Percentiles rank a stretch among this genome's conserved stretches.
phyloP scores from a whole-genome alignment of 2,329 filamentous ascomycete species.

The Neophaeococcomyces mojaviensis region DNA sequence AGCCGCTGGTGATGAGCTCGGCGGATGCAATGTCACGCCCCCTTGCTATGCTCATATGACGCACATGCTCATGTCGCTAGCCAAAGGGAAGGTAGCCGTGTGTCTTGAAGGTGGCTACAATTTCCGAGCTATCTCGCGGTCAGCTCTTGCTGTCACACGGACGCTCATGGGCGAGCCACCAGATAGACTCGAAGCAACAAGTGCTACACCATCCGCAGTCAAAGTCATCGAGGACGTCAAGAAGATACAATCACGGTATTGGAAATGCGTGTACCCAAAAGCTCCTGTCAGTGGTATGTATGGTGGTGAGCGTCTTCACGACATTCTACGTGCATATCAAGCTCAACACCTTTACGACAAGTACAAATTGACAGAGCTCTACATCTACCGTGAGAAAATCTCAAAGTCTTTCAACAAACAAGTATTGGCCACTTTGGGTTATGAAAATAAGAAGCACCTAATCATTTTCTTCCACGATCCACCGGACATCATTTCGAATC shows the following conservation, averaged over 20 bases:
- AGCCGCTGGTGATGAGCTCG: slow-evolving; percentile 84
- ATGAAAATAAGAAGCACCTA: slow-evolving; percentile 59
- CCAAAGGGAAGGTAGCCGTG: slow-evolving; percentile 79
- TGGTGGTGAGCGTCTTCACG: slow-evolving; percentile 59
- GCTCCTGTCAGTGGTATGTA: slow-evolving; percentile 35
- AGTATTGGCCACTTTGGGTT: slow-evolving; percentile 65
- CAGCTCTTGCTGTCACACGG: slow-evolving; percentile 80
- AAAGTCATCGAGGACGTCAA: slow-evolving; percentile 52
- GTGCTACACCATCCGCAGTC: slow-evolving; percentile 46
- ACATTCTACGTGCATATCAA: slow-evolving; percentile 73
- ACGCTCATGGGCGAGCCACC: slow-evolving; percentile 96
- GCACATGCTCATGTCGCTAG: slow-evolving; percentile 95
- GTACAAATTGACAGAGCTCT: slow-evolving; percentile 70
- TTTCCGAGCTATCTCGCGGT: slow-evolving; percentile 82
- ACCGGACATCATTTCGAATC: slow-evolving; percentile 61
- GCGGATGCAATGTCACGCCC: slow-evolving; percentile 86
- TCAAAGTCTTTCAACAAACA: slow-evolving; percentile 78
- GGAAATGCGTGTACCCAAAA: slow-evolving; percentile 78
- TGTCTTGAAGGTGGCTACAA: slow-evolving; percentile 97
- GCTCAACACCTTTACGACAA: slow-evolving; percentile 62
- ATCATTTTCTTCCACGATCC: slow-evolving; percentile 79
- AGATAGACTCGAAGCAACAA: slow-evolving; percentile 44
- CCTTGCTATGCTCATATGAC: slow-evolving; percentile 97
- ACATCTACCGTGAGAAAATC: slow-evolving; percentile 65
- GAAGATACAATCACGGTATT: slow-evolving; percentile 59